phyloP scores from a whole-genome alignment of 192 early-diverging fungal species.

The Linnemannia elongata region DNA sequence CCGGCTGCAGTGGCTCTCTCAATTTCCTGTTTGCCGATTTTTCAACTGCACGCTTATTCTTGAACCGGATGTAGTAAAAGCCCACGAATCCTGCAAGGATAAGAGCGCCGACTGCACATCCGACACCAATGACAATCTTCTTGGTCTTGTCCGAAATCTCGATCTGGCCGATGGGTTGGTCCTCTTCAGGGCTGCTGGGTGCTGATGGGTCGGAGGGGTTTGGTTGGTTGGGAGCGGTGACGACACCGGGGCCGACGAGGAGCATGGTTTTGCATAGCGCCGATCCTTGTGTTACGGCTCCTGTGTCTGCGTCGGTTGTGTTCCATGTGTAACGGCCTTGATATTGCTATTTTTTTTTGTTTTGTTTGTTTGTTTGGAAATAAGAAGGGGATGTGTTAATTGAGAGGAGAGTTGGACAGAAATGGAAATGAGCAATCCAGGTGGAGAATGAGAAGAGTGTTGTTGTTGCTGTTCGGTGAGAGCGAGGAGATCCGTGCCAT shows the following conservation, averaged over 20 bases:
- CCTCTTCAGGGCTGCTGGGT: not conserved
- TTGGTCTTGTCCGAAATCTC: conserved; percentile 35
- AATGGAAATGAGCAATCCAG: conserved; percentile 5
- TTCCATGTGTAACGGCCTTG: conserved; percentile 35
- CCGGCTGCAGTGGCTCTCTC: conserved; percentile 19
- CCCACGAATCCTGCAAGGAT: conserved; percentile 36
- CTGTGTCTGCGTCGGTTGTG: conserved; percentile 19
- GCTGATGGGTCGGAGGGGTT: conserved; percentile 5
- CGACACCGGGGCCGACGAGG: conserved; percentile 19
- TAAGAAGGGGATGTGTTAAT: not conserved
- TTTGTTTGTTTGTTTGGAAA: not conserved
- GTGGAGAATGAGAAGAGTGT: not conserved
- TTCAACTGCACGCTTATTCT: conserved; percentile 36
- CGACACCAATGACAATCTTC: conserved; percentile 37
- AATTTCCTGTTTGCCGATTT: conserved; percentile 9
- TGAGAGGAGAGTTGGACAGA: not conserved
- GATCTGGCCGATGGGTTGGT: not conserved
- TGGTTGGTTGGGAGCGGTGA: not conserved
- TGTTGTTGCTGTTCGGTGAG: too few relatives aligned
- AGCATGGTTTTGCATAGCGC: conserved; percentile 32
- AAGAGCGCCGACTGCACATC: conserved; percentile 37
- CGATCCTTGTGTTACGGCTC: not conserved
- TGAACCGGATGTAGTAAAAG: conserved; percentile 46
- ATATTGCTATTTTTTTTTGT: conserved; percentile 39
- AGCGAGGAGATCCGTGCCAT: not conserved